These are phyloP conservation scores for Buxus sempervirens DNA, from an alignment of 164 flowering plant genomes.

Conservation along the genomic window DNA sequence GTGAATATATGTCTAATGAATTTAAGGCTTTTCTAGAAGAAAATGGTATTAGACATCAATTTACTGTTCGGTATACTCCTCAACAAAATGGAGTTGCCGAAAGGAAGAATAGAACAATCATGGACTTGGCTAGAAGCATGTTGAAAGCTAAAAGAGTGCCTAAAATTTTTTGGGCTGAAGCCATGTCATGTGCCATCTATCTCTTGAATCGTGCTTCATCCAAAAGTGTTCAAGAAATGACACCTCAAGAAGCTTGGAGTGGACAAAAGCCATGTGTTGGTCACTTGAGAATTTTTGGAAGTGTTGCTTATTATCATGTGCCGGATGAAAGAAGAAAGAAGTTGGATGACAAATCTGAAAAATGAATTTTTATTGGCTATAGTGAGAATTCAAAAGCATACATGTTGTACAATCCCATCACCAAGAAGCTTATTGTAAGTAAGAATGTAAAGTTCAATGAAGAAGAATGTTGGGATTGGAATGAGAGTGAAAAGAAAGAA, in stretches of 20 bases:
- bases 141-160: no score
- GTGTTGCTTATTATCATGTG: slow-evolving; percentile 8
- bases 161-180: slow-evolving; percentile 11
- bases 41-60: slow-evolving; percentile 1
- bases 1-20: slow-evolving; percentile 1
- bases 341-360: no score
- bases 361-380: no score
- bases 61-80: not conserved
- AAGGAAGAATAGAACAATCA: no score
- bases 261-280: slow-evolving; percentile 5
- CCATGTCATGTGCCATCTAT: slow-evolving; percentile 6
- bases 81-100: not conserved
- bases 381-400: no score
- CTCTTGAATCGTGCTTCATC: slow-evolving; percentile 4
- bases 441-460: slow-evolving; percentile 8
- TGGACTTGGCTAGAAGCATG: no score
- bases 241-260: slow-evolving; percentile 17
- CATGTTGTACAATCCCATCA: no score
- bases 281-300: slow-evolving; percentile 1
- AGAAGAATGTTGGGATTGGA: not conserved
- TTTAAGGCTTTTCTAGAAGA: not conserved
- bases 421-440: not conserved
- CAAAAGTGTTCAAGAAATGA: not conserved
- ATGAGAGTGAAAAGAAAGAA: not conserved
- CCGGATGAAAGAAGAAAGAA: no score